Conservation (phyloP, 2,329 filamentous ascomycete genomes). For the Nothopassalora personata region DNA sequence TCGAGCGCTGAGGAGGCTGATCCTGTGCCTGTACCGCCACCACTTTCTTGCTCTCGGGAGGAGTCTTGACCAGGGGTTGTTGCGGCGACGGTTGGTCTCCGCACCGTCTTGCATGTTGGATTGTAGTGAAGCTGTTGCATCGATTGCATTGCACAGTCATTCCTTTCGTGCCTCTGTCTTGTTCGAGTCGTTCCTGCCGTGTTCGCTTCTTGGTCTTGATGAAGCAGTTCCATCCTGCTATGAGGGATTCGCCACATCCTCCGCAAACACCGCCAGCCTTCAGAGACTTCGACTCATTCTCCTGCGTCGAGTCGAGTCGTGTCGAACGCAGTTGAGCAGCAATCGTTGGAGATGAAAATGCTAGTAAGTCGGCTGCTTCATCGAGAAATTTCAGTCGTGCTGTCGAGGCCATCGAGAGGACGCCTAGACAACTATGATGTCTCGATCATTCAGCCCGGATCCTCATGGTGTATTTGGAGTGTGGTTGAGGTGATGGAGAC, state of each 20-base stretch:
- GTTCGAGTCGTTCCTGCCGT: constrained; percentile 5
- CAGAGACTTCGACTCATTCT: constrained; percentile 6
- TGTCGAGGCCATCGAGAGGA: neutral
- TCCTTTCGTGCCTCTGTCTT: neutral
- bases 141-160: constrained; percentile 7
- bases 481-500: neutral
- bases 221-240: constrained; percentile 40
- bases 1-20: neutral
- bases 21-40: constrained; percentile 35
- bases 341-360: constrained; percentile 7
- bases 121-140: constrained; percentile 4
- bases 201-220: neutral
- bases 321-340: constrained; percentile 12
- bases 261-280: constrained; percentile 54
- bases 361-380: constrained; percentile 4
- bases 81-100: neutral
- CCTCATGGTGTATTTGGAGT: neutral
- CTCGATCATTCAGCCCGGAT: neutral
- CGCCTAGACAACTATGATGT: neutral
- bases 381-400: constrained; percentile 1
- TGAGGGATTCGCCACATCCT: constrained; percentile 57
- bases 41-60: neutral
- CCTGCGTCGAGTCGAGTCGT: constrained; percentile 36
- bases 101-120: neutral
- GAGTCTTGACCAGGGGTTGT: neutral